Base-by-base conservation (phyloP, 805 yeast genomes). In the Suhomyces sp. region DNA sequence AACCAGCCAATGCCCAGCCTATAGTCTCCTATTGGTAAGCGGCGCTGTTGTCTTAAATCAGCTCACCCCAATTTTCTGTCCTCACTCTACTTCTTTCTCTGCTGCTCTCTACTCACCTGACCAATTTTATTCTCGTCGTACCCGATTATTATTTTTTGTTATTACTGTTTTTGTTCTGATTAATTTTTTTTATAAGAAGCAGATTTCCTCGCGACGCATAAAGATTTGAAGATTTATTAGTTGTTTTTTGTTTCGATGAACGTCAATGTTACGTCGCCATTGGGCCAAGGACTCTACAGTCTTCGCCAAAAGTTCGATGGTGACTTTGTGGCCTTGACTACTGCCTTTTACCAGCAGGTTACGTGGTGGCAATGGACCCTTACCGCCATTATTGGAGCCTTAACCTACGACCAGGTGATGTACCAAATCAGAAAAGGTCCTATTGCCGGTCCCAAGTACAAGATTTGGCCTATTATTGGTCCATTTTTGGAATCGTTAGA, bases 401-500 rank as follows among this genome's bases (percentile, higher is more conserved):
- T 87, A 45, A 75, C 82, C 1, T 87, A 81, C 65, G 96, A 89
- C 69, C 96, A 87, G 69, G 68, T 90, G n/a, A 70, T 80, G 57
- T 94, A 94, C 67, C 85, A 90, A 63, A 62, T 82, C 44, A 83
- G 84, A 57, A 94, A 94, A 71, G 97, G 97, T 43, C 65, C 81
- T 31, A 90, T 93, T 67, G 97, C 90, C 7, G 99, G 99, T 20
- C 99, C 97, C 12, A 71, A 74, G 44, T 84, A 79, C 68, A 94
- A 94, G 71, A 63, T 91, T 52, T 93, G 96, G 91, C 99, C 99
- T 2, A 77, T 94, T 47, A 92, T 94, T 60, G 99, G 99, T 2
- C 98, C 99, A 2, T 94, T 94, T 62, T 76, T 94, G 69, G 97
- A 94, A 67, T 85, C 94, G 15, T 76, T 94, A 66, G 93, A 94